Conservation (phyloP, 164 flowering plant species). For the Vitis riparia region DNA sequence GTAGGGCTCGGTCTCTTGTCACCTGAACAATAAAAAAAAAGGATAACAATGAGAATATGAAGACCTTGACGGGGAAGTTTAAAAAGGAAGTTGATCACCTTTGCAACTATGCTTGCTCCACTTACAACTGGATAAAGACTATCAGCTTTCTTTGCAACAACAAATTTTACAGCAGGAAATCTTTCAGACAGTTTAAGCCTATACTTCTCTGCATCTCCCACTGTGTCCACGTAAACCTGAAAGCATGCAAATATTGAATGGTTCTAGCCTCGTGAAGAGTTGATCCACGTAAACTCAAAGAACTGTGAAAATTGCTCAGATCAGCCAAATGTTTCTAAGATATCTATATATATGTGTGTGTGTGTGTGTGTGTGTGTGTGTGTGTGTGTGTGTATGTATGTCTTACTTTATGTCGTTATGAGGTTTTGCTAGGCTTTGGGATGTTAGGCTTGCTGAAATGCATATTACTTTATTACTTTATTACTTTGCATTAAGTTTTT, state of each 20-base stretch:
- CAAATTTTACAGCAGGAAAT: conserved; percentile 79
- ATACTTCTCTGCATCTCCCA: conserved; percentile 92
- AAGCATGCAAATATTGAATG: background rate
- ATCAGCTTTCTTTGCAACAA: conserved; percentile 96
- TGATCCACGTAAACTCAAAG: too few relatives aligned
- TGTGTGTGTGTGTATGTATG: too few relatives aligned
- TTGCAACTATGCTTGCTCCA: conserved; percentile 96
- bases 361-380: too few relatives aligned
- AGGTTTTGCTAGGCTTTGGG: too few relatives aligned
- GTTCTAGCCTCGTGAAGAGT: background rate
- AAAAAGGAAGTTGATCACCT: conserved; percentile 41
- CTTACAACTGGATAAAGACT: conserved; percentile 96
- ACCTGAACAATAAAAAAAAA: conserved; percentile 40
- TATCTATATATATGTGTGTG: too few relatives aligned
- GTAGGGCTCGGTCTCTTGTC: conserved; percentile 83
- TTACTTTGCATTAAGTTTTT: too few relatives aligned
- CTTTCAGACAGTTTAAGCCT: conserved; percentile 60
- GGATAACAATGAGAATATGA: background rate
- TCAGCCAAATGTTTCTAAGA: too few relatives aligned
- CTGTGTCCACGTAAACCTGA: conserved; percentile 94
- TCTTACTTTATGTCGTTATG: too few relatives aligned
- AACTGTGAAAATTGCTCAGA: too few relatives aligned
- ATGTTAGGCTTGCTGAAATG: too few relatives aligned
- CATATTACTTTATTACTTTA: too few relatives aligned
- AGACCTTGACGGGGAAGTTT: background rate